Evolutionary conservation across 2,329 filamentous ascomycete genomes (phyloP).

Genomic region (Akanthomyces muscarius): DNA sequence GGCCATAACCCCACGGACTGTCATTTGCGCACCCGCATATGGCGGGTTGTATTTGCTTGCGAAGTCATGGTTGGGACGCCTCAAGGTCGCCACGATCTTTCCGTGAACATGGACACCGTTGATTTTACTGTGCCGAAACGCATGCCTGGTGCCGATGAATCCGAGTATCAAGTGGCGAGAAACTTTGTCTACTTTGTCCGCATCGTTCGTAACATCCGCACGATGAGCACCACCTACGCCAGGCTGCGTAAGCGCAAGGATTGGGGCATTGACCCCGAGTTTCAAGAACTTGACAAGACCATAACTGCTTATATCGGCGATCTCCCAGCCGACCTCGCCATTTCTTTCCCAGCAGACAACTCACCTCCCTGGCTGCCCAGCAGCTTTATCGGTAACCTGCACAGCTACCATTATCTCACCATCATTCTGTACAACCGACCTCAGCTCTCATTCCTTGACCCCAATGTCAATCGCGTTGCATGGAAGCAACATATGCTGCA

Average conservation of each 20-base stretch:
- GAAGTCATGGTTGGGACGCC: conserved; percentile 92
- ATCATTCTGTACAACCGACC: conserved; percentile 85
- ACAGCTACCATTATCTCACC: conserved; percentile 82
- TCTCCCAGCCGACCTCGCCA: conserved; percentile 71
- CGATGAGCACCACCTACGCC: conserved; percentile 71
- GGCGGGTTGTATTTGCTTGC: conserved; percentile 81
- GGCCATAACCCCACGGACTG: conserved; percentile 69
- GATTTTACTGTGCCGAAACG: conserved; percentile 66
- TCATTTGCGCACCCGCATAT: conserved; percentile 77
- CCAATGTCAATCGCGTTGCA: conserved; percentile 62
- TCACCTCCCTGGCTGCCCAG: conserved; percentile 80
- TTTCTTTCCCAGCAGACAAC: conserved; percentile 73
- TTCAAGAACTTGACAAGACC: conserved; percentile 73
- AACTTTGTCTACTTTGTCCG: conserved; percentile 81
- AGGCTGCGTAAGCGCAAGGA: conserved; percentile 73
- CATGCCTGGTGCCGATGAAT: conserved; percentile 64
- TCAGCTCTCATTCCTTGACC: conserved; percentile 75
- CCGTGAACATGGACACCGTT: conserved; percentile 70
- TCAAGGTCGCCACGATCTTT: conserved; percentile 79
- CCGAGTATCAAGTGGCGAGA: conserved; percentile 72
- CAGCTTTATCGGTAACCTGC: conserved; percentile 83
- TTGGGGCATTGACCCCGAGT: conserved; percentile 82
- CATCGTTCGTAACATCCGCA: conserved; percentile 71
- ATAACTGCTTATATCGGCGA: conserved; percentile 72
- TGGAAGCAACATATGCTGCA: conserved; percentile 89